Base-by-base conservation (phyloP, 2,329 filamentous ascomycete species). In the Claviceps pazoutovae region DNA sequence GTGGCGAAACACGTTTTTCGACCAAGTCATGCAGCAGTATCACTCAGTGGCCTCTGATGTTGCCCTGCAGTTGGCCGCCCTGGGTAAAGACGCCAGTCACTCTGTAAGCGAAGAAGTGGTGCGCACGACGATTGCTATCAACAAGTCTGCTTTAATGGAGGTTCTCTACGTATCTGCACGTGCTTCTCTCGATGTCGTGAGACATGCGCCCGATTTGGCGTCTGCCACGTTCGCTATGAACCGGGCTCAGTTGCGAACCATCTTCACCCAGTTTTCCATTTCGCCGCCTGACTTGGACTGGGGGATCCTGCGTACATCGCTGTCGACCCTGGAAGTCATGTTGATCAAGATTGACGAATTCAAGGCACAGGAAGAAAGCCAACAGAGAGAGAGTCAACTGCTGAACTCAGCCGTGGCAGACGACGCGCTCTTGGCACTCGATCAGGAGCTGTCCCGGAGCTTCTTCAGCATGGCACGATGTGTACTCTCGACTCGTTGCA, bases 1-100 rank as follows among this genome's bases (percentile, higher is more conserved):
- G 26, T 73, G 82, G 82, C 74, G 80, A 55, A 74, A 73, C 56
- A 70, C 67, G 19, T 71, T 83, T 36, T 80, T 82, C 56, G 71
- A 73, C 51, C 74, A 79, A 53, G 70, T 80, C 21, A 63, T 81
- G 42, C 69, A 75, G 7, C 78, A 84, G 55, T 81, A 79, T 58
- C 68, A 74, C 50, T 77, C 74, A 2, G 75, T 75, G 2, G 75
- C 74, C 8, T 66, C 70, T 1, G 78, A 81, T 50, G 74, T 81
- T 54, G 71, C 79, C 49, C 72, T 75, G 55, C 78, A 82, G 58
- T 68, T 78, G 30, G 56, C 68, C n/a, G 67, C 67, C 13, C 64
- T 82, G 57, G 69, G 75, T 3, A 72, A 68, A 51, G 70, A 74
- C 50, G 65, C 65, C 41, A 73, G 68, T 48, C 66, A 61, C 17